Evolutionary conservation across 164 flowering plant species (phyloP).

Genomic region (Aristolochia californica): DNA sequence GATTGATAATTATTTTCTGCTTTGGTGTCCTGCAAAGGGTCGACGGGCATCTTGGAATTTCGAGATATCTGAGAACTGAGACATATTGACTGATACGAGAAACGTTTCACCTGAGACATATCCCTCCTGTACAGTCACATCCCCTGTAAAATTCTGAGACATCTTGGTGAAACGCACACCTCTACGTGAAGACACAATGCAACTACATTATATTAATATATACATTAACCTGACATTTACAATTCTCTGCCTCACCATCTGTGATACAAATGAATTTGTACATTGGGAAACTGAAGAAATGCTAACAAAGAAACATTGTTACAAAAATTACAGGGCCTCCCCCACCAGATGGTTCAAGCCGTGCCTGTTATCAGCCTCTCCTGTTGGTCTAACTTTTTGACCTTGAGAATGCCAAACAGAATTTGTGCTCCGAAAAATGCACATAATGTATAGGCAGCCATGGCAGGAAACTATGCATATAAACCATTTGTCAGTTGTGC

Average conservation of each 20-base stretch:
- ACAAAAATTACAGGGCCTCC: slow-evolving; percentile 5
- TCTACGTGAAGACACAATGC: background rate
- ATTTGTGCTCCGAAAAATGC: slow-evolving; percentile 72
- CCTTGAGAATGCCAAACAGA: slow-evolving; percentile 73
- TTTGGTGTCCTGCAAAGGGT: too few species aligned
- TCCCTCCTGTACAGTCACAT: too few species aligned
- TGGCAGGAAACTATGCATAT: slow-evolving; percentile 54
- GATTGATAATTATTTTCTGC: too few species aligned
- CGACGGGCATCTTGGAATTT: too few species aligned
- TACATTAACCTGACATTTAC: slow-evolving; percentile 1
- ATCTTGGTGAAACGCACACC: too few species aligned
- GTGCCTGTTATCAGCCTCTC: slow-evolving; percentile 89
- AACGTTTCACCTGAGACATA: too few species aligned
- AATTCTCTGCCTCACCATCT: slow-evolving; percentile 2
- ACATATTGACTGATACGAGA: too few species aligned
- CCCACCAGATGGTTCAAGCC: slow-evolving; percentile 44
- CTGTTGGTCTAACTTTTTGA: slow-evolving; percentile 71
- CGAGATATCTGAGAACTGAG: too few species aligned
- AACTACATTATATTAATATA: background rate
- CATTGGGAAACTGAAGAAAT: background rate
- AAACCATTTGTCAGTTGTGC: slow-evolving; percentile 9
- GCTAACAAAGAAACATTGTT: background rate
- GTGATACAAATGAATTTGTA: background rate
- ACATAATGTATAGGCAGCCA: slow-evolving; percentile 41
- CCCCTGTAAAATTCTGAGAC: too few species aligned